Conservation (phyloP, 208 protist genomes). For the Trypanosoma brucei region DNA sequence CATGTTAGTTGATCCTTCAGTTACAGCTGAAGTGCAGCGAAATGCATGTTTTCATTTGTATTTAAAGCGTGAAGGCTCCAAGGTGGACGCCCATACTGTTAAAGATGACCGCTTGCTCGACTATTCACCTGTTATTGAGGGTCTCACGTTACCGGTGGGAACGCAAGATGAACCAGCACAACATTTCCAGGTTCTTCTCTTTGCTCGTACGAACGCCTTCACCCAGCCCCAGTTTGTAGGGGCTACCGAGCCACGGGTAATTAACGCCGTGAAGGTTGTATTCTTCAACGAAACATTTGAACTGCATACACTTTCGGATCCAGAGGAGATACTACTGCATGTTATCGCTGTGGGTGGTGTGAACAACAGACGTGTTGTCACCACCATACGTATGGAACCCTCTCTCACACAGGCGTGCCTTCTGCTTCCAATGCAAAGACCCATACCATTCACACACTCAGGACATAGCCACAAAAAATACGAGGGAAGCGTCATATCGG, state of each 20-base stretch:
- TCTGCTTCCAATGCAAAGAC: slow-evolving; percentile 57
- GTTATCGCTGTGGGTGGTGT: slow-evolving; percentile 45
- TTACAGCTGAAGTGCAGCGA: not conserved
- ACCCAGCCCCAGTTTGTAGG: slow-evolving; percentile 72
- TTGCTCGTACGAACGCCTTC: slow-evolving; percentile 44
- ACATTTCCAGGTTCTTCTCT: slow-evolving; percentile 66
- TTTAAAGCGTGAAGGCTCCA: slow-evolving; percentile 28
- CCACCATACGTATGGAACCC: slow-evolving; percentile 52
- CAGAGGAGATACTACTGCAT: slow-evolving; percentile 74
- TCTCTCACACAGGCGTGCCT: slow-evolving; percentile 43
- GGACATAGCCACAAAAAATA: slow-evolving; percentile 9
- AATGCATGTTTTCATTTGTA: slow-evolving; percentile 38
- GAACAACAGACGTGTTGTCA: slow-evolving; percentile 31
- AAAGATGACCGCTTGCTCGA: slow-evolving; percentile 37
- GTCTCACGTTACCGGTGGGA: slow-evolving; percentile 22
- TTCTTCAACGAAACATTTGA: slow-evolving; percentile 87
- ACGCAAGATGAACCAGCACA: not conserved
- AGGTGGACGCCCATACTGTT: slow-evolving; percentile 18
- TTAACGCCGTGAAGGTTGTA: slow-evolving; percentile 43
- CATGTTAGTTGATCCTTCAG: not conserved
- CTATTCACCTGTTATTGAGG: slow-evolving; percentile 57
- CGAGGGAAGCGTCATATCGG: slow-evolving; percentile 23
- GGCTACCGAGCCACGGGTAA: slow-evolving; percentile 46
- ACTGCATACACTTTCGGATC: slow-evolving; percentile 52
- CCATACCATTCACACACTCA: slow-evolving; percentile 53